These are phyloP conservation scores for Sporisorium scitamineum DNA, from an alignment of 1,284 basidiomycete species.

Conservation along the genomic window DNA sequence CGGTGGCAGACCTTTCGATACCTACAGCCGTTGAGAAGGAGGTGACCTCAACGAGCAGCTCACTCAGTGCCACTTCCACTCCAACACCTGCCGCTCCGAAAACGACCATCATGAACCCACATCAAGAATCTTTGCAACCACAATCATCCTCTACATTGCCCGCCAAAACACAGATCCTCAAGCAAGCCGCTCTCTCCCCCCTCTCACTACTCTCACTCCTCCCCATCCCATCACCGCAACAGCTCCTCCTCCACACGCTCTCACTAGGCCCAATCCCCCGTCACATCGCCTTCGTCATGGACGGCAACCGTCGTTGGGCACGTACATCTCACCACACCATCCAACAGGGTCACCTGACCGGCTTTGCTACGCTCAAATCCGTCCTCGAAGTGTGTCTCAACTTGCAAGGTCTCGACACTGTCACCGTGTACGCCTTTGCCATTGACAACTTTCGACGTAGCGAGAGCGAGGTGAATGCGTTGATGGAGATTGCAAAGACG, in stretches of 20 bases:
- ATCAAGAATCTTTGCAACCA: neutral
- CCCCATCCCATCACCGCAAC: constrained; percentile 33
- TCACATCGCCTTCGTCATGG: constrained; percentile 97
- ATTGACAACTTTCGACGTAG: constrained; percentile 97
- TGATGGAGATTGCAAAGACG: constrained; percentile 87
- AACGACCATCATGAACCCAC: neutral
- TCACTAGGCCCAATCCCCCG: constrained; percentile 81
- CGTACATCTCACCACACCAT: constrained; percentile 69
- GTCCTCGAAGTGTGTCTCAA: constrained; percentile 66
- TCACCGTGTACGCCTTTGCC: constrained; percentile 94
- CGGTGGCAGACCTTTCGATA: neutral
- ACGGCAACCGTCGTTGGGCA: constrained; percentile 94
- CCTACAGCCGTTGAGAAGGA: neutral
- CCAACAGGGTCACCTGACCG: constrained; percentile 81
- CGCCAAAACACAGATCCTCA: constrained; percentile 27
- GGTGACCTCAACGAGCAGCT: neutral
- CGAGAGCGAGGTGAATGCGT: constrained; percentile 83
- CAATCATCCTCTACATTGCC: constrained; percentile 3
- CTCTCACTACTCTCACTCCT: constrained; percentile 41
- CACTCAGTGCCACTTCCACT: neutral
- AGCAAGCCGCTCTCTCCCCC: constrained; percentile 40
- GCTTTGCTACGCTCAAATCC: constrained; percentile 83
- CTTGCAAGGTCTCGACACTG: constrained; percentile 71
- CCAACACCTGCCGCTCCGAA: neutral
- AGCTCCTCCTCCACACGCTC: constrained; percentile 44